A percentile compares a stretch with the other conserved stretches of the same genome.
phyloP scores from a whole-genome alignment of 768 basidiomycete genomes.

The Suillus plorans region DNA sequence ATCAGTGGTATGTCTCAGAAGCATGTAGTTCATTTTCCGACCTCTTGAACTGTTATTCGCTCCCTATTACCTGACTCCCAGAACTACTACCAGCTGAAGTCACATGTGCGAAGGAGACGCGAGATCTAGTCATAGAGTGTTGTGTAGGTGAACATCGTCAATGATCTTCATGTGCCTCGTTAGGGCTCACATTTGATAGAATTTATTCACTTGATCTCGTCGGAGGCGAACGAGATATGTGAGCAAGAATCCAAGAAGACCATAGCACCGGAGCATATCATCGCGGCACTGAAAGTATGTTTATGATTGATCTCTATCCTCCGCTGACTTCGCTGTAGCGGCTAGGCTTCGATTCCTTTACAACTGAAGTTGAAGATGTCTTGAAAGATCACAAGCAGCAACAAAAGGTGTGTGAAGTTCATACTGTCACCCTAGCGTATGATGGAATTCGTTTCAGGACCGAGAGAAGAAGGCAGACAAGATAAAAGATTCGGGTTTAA shows the following conservation, averaged over 20 bases:
- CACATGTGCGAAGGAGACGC: constrained; percentile 91
- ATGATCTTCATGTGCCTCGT: constrained; percentile 9
- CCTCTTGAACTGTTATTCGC: constrained; percentile 11
- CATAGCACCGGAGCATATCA: constrained; percentile 96
- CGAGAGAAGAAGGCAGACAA: constrained; percentile 92
- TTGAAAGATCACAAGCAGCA: constrained; percentile 96
- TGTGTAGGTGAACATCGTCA: constrained; percentile 87
- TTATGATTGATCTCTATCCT: neutral
- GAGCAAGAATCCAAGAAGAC: constrained; percentile 99
- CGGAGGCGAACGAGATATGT: constrained; percentile 97
- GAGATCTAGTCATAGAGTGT: constrained; percentile 96
- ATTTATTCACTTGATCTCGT: constrained; percentile 96
- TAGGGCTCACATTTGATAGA: constrained; percentile 49
- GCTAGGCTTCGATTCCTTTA: constrained; percentile 91
- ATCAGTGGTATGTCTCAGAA: constrained; percentile 64
- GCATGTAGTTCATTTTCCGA: constrained; percentile 3
- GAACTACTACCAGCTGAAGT: constrained; percentile 89
- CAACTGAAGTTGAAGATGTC: constrained; percentile 87
- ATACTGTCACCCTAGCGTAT: neutral
- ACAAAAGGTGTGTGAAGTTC: constrained; percentile 64
- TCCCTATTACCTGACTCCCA: constrained; percentile 31
- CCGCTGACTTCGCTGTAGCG: constrained; percentile 47
- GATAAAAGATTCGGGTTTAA: constrained; percentile 83
- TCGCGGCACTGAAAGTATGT: constrained; percentile 82
- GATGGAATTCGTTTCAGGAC: constrained; percentile 48